Evolutionary conservation across 2,329 filamentous ascomycete genomes (phyloP), one percentile per base, ranked within the genome.

Genomic region (Daldinia eschscholtzii): DNA sequence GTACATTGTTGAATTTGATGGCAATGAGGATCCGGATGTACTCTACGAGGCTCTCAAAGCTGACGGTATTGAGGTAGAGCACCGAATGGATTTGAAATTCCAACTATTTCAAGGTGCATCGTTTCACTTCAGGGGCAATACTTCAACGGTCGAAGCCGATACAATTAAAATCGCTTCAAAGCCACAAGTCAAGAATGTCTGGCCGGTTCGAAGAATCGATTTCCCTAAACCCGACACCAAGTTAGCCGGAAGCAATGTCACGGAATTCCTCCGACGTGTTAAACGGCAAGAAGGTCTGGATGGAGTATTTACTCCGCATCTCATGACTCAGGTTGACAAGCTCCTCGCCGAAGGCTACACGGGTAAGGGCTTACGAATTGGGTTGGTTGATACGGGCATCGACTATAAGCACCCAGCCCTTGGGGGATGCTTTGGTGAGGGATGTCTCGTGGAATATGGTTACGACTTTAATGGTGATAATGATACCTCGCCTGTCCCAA

Each of bases 351-450:
- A 79, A 35, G 83, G 83, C 6, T 76, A 82, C n/a, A 83, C 80
- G 1, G 84, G 84, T 20, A 79, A 82, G 44, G 83, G 84, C 1
- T 73, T 83, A 33, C 80, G 79, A 23, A 77, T 86, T 18, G 61
- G 67, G 3, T 18, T 67, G 2, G 26, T 67, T 50, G 81, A 84
- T 65, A 75, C 72, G 1, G 70, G 71, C 1, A 77, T 86, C 28
- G 85, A 87, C 72, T 87, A 87, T 72, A 79, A 74, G 7, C 85
- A 85, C 65, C 84, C 84, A 12, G 83, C 83, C 6, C 80, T 88
- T 1, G 86, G 86, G 12, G 85, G 84, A 3, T 83, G 85, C 57
- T 87, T 87, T 67, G 86, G 86, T 1, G 72, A 79, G 15, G 84
- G 83, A 0, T 86, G 80, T 70, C 78, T 85, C 30, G 80, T 87